Evolutionary conservation across 169 alveolate species (phyloP), one percentile per base, ranked within the genome.

Genomic region (Cyclospora cayetanensis): DNA sequence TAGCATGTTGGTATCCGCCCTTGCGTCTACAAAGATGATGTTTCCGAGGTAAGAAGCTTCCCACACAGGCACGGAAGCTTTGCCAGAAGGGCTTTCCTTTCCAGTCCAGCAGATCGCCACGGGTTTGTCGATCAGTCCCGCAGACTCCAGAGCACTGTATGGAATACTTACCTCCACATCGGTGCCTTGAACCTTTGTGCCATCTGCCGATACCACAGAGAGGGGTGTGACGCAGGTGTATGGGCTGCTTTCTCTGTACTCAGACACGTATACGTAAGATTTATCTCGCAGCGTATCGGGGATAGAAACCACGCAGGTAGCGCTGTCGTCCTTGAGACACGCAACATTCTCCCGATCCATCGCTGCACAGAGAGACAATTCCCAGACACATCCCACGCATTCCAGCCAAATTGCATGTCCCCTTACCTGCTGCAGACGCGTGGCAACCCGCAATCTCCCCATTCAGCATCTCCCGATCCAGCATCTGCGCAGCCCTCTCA

Each of bases 31-130:
- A 53, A 31, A 50, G n/a, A 80, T 4, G 43, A 80, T 3, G n/a
- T 20, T 80, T 2, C 89, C 89, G 22, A 80, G 7, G 89, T 50
- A 80, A 35, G 89, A 80, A 15, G 35, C 39, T 20, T 4, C 39
- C 89, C 89, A 80, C 5, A 0, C 50, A 20, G 89, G 89, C 15
- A 80, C 43, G n/a, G 29, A 34, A 1, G 12, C 15, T n/a, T n/a
- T n/a, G 31, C 53, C 27, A 18, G 50, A 29, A 4, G 27, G 2
- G 11, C 9, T 15, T 52, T 27, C 53, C 29, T 80, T 27, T 35
- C 34, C 27, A 3, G 72, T 80, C 89, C 89, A 80, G 76, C 89
- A 80, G 52, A 80, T 29, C 5, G 89, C 89, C 37, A 80, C 37
- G 50, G 70, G 3, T 22, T 46, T 35, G 76, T 35, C 89, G 34